phyloP scores from a whole-genome alignment of 164 flowering plant species.

The Santalum album region DNA sequence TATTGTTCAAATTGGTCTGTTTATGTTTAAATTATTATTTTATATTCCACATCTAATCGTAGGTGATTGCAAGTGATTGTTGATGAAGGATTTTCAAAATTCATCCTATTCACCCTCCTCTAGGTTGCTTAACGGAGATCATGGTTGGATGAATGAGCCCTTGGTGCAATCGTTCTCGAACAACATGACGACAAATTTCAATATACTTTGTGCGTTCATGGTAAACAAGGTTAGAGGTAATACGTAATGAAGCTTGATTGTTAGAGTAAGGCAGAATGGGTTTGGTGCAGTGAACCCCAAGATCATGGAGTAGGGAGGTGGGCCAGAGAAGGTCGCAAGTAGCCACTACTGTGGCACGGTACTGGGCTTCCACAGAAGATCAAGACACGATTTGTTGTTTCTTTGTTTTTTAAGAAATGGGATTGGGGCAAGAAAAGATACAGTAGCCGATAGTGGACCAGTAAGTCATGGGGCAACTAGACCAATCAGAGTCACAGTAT shows the following conservation, averaged over 20 bases:
- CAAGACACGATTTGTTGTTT: not conserved
- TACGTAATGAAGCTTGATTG: not conserved
- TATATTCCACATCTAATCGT: too few species aligned
- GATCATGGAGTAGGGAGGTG: not conserved
- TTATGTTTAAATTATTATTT: too few species aligned
- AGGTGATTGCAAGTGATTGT: too few species aligned
- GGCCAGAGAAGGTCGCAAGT: not conserved
- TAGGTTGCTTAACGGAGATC: too few species aligned
- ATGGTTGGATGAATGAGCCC: too few species aligned
- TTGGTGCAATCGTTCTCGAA: too few species aligned
- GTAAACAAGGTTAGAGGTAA: not conserved
- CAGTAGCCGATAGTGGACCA: not conserved
- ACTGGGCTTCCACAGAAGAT: not conserved
- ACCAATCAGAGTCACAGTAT: constrained; percentile 3
- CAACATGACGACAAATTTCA: not conserved
- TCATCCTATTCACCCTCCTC: too few species aligned
- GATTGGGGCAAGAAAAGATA: not conserved
- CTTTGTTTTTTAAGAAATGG: constrained; percentile 3
- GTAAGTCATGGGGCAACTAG: not conserved
- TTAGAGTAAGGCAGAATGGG: not conserved
- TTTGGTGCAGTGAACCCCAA: not conserved
- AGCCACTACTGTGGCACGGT: not conserved
- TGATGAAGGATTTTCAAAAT: too few species aligned
- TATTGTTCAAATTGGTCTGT: too few species aligned
- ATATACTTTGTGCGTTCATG: not conserved